A percentile compares a stretch with the other conserved stretches of the same genome.
Evolutionary conservation across 805 yeast genomes (phyloP).

Genomic region (Kazachstania bromeliacearum): DNA sequence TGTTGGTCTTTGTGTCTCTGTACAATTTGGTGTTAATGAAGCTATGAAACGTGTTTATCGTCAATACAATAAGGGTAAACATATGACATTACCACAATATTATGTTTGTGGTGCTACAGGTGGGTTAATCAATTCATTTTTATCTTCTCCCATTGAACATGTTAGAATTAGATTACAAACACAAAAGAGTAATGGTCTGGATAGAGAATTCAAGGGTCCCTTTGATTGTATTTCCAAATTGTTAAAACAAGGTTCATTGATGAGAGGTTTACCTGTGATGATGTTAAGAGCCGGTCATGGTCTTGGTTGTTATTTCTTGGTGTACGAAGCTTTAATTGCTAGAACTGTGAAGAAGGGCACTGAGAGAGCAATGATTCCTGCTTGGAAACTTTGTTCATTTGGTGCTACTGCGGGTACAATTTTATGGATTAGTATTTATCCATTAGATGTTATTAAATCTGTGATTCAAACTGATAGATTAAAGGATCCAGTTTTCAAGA

Average conservation of each 20-base stretch:
- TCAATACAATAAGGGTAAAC: slow-evolving; percentile 16
- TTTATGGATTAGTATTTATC: slow-evolving; percentile 78
- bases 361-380: slow-evolving; percentile 67
- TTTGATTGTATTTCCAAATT: slow-evolving; percentile 40
- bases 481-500: slow-evolving; percentile 49
- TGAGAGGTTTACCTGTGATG: slow-evolving; percentile 78
- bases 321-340: slow-evolving; percentile 82
- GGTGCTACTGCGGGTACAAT: slow-evolving; percentile 91
- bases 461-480: slow-evolving; percentile 71
- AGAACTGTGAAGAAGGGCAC: slow-evolving; percentile 33
- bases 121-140: slow-evolving; percentile 79
- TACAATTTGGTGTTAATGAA: slow-evolving; percentile 93
- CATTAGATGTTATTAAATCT: slow-evolving; percentile 86
- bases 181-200: slow-evolving; percentile 38
- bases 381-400: slow-evolving; percentile 74
- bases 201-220: slow-evolving; percentile 49
- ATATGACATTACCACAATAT: slow-evolving; percentile 51
- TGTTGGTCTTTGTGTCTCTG: slow-evolving; percentile 95
- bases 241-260: slow-evolving; percentile 46
- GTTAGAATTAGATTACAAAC: slow-evolving; percentile 90
- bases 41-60: slow-evolving; percentile 75
- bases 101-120: slow-evolving; percentile 85
- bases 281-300: slow-evolving; percentile 79
- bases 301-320: slow-evolving; percentile 77
- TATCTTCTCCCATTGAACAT: slow-evolving; percentile 93